Conservation (phyloP, 2,329 filamentous ascomycete genomes). For the Cladosporium sp. region DNA sequence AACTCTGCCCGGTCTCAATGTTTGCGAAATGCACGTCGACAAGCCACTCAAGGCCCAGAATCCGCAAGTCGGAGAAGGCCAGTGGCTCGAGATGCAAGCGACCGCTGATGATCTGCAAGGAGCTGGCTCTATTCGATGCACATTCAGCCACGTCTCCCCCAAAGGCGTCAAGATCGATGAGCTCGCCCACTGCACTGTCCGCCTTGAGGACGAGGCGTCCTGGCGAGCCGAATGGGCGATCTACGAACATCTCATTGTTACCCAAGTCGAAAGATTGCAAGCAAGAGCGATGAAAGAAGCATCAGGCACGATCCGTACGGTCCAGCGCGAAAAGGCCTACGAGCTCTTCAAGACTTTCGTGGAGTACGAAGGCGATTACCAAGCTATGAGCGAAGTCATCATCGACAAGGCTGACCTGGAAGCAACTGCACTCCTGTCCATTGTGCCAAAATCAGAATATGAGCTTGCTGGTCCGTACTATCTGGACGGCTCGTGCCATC, state of each 20-base stretch:
- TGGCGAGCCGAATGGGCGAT: conserved; percentile 23
- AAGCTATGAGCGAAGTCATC: conserved; percentile 26
- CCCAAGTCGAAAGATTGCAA: conserved; percentile 19
- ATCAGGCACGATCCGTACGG: conserved; percentile 16
- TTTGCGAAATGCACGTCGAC: conserved; percentile 24
- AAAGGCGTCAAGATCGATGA: conserved; percentile 22
- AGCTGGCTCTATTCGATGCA: conserved; percentile 16
- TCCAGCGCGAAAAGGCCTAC: conserved; percentile 20
- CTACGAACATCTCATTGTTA: conserved; percentile 15
- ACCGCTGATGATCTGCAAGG: conserved; percentile 1
- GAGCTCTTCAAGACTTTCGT: conserved; percentile 26
- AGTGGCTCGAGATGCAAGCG: conserved; percentile 27
- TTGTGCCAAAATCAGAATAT: conserved; percentile 23
- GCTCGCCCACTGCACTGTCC: conserved; percentile 24
- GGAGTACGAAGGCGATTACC: conserved; percentile 24
- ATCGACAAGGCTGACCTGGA: conserved; percentile 22
- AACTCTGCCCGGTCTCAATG: conserved; percentile 21
- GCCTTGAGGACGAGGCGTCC: conserved; percentile 16
- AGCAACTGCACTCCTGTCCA: conserved; percentile 28
- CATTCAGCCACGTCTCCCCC: conserved; percentile 22
- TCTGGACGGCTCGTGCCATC: conserved; percentile 34
- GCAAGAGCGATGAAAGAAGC: conserved; percentile 16
- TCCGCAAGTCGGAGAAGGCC: conserved; percentile 17
- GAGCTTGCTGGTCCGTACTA: conserved; percentile 34
- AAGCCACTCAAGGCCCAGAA: conserved; percentile 24